Evolutionary conservation across 1,139 yeast species (phyloP).

Genomic region (Wickerhamomyces sp.): DNA sequence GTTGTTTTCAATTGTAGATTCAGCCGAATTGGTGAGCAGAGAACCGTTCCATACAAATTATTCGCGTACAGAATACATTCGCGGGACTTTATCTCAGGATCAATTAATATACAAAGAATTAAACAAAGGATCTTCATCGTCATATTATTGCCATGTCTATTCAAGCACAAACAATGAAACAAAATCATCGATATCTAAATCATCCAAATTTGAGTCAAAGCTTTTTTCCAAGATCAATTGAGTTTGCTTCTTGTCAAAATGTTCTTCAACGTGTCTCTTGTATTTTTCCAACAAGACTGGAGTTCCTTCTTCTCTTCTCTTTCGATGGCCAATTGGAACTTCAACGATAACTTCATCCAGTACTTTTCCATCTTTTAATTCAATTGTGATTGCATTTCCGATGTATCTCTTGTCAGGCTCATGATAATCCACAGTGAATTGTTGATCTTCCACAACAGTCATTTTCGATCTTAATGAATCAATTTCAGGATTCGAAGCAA

Average conservation of each 20-base stretch:
- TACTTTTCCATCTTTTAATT: slow-evolving; percentile 47
- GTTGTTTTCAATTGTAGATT: no score
- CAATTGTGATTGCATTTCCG: slow-evolving; percentile 47
- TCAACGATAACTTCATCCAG: slow-evolving; percentile 49
- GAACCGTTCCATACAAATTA: no score
- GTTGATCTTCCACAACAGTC: slow-evolving; percentile 45
- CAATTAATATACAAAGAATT: no score
- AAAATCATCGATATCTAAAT: slow-evolving; percentile 44
- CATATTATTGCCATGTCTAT: no score
- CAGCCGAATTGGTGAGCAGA: no score
- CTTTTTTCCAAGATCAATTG: slow-evolving; percentile 32
- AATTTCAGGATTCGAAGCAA: slow-evolving; percentile 47
- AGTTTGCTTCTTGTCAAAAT: slow-evolving; percentile 34
- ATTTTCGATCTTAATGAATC: slow-evolving; percentile 49
- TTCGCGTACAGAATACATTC: no score
- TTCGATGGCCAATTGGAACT: slow-evolving; percentile 54
- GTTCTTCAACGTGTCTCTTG: slow-evolving; percentile 42
- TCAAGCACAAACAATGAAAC: slow-evolving; percentile 34
- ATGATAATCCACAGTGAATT: slow-evolving; percentile 46
- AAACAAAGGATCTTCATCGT: no score
- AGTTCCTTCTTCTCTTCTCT: slow-evolving; percentile 53
- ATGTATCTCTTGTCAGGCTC: slow-evolving; percentile 53
- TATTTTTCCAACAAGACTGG: slow-evolving; percentile 48
- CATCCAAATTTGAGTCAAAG: slow-evolving; percentile 31
- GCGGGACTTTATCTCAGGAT: no score